These are phyloP conservation scores for Fraxinus greggii DNA, from an alignment of 305 asterid genomes.

Conservation along the genomic window DNA sequence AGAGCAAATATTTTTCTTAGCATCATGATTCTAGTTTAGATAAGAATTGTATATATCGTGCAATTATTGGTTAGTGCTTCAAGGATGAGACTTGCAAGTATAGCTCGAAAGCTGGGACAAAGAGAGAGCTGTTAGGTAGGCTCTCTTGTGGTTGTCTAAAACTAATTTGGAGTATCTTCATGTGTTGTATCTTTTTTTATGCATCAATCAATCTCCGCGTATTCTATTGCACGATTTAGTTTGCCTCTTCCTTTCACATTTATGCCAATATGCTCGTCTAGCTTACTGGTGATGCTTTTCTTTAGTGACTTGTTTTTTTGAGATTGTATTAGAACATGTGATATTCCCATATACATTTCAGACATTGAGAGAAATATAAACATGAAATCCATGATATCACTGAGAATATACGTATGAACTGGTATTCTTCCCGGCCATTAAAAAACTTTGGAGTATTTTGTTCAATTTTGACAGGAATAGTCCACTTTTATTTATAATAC, in stretches of 20 bases:
- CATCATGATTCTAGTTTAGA: not conserved
- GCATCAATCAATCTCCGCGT: not conserved
- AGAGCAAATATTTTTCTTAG: not conserved
- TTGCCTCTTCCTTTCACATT: not conserved
- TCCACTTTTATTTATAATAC: not conserved
- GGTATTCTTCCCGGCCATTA: not conserved
- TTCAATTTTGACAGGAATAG: not conserved
- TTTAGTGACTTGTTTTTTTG: not conserved
- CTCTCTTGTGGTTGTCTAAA: not conserved
- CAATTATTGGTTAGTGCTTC: not conserved
- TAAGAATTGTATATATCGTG: not conserved
- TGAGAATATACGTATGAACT: not conserved
- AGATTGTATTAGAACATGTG: not conserved
- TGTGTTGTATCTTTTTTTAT: not conserved
- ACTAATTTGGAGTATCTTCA: not conserved
- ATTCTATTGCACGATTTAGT: not conserved
- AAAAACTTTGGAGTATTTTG: not conserved
- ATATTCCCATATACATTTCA: not conserved
- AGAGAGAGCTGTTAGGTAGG: not conserved
- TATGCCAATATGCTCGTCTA: not conserved
- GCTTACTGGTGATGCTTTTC: not conserved
- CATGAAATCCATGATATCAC: not conserved
- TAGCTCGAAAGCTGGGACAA: not conserved
- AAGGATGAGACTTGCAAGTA: not conserved
- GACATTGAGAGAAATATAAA: not conserved